These are phyloP conservation scores for Globisporangium orthogonon DNA, from an alignment of 352 stramenopile species.

Conservation along the genomic window DNA sequence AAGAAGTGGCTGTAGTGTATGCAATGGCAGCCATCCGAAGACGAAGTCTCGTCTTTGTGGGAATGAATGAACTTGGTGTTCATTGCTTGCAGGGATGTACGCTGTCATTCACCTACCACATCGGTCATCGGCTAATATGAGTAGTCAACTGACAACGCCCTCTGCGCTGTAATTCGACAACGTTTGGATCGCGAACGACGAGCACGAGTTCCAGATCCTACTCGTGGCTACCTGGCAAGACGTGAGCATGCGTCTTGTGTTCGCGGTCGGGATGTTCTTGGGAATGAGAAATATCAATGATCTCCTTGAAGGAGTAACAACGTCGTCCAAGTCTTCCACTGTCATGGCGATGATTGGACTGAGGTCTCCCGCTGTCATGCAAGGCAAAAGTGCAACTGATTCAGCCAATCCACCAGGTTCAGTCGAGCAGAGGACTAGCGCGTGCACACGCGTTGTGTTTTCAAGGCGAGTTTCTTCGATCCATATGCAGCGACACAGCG, in stretches of 20 bases:
- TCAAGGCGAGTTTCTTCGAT: no score
- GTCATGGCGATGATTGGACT: no score
- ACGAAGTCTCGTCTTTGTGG: no score
- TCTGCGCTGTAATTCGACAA: conserved; percentile 16
- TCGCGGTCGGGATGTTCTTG: conserved; percentile 25
- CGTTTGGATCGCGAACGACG: conserved; percentile 19
- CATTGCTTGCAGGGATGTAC: no score
- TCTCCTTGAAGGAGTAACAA: conserved; percentile 5
- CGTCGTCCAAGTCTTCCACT: no score
- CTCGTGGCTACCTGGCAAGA: conserved; percentile 31
- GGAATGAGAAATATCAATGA: conserved; percentile 27
- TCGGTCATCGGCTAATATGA: conserved; percentile 4
- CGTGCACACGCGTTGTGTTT: no score
- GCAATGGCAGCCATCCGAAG: no score
- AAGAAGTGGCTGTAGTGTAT: conserved; percentile 61
- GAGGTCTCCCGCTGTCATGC: no score
- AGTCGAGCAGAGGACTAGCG: no score
- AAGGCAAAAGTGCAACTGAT: no score
- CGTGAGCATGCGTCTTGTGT: conserved; percentile 23
- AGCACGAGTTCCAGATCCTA: conserved; percentile 17
- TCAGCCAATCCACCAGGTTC: no score
- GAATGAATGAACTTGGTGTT: neutral
- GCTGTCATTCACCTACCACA: no score
- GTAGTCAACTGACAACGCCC: neutral
- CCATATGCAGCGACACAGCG: neutral